Conservation (phyloP, 164 flowering plant species). For the Malania oleifera region DNA sequence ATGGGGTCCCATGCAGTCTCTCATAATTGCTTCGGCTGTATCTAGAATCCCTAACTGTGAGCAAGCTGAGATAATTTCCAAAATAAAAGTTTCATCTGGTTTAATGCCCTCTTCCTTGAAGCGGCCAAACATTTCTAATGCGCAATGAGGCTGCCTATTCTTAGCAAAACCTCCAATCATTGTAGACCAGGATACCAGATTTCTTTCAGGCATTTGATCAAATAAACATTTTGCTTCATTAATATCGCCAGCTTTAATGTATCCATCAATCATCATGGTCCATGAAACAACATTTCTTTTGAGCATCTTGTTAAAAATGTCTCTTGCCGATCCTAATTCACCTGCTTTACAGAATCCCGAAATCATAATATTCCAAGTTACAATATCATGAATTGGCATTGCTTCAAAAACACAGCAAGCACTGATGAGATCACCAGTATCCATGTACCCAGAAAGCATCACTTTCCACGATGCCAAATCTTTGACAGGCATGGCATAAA, state of each 20-base stretch:
- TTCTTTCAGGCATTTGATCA: slow-evolving; percentile 36
- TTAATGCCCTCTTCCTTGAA: slow-evolving; percentile 24
- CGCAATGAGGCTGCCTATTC: slow-evolving; percentile 28
- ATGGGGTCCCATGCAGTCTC: slow-evolving; percentile 12
- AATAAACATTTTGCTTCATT: slow-evolving; percentile 25
- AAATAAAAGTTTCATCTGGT: slow-evolving; percentile 34
- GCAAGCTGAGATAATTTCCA: slow-evolving; percentile 35
- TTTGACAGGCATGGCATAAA: slow-evolving; percentile 28
- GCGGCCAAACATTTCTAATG: slow-evolving; percentile 22
- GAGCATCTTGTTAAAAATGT: slow-evolving; percentile 28
- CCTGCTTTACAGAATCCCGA: slow-evolving; percentile 35
- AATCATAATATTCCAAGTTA: slow-evolving; percentile 37
- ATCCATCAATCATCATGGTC: slow-evolving; percentile 41
- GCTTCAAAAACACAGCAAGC: slow-evolving; percentile 24
- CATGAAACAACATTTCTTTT: slow-evolving; percentile 28
- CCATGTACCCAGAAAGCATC: slow-evolving; percentile 33
- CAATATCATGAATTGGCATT: slow-evolving; percentile 26
- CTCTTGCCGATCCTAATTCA: slow-evolving; percentile 24
- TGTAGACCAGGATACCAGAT: slow-evolving; percentile 39
- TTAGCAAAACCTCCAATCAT: slow-evolving; percentile 37
- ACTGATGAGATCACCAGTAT: slow-evolving; percentile 24
- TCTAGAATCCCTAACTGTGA: slow-evolving; percentile 30
- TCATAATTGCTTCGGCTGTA: slow-evolving; percentile 23
- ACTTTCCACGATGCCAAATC: slow-evolving; percentile 33
- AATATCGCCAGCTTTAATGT: slow-evolving; percentile 24